Percentiles rank a stretch among this genome's conserved stretches.
phyloP scores from a whole-genome alignment of 2,329 filamentous ascomycete species.

The Aspergillus fumigatiaffinis region DNA sequence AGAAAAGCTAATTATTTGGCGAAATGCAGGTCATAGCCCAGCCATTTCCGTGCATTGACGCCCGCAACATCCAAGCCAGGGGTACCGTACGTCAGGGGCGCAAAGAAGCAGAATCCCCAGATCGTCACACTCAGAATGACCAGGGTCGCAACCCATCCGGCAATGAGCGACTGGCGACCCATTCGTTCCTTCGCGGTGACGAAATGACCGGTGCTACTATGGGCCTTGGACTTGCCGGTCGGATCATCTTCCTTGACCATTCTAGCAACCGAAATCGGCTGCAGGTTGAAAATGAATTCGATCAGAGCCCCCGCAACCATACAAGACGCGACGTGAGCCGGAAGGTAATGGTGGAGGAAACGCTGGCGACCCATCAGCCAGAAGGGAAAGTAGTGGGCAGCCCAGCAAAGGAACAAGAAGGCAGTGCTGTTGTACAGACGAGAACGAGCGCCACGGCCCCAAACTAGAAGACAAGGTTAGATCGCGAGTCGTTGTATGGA shows the following conservation, averaged over 20 bases:
- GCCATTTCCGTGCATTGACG: constrained; percentile 84
- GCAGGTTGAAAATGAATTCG: constrained; percentile 93
- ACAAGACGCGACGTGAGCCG: constrained; percentile 84
- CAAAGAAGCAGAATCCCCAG: constrained; percentile 86
- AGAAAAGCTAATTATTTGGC: constrained; percentile 66
- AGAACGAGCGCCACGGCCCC: constrained; percentile 70
- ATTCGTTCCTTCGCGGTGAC: constrained; percentile 78
- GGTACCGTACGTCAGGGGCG: constrained; percentile 91
- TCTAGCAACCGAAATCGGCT: constrained; percentile 51
- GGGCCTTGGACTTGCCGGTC: constrained; percentile 40
- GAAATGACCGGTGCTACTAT: constrained; percentile 49
- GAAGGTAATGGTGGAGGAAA: constrained; percentile 96
- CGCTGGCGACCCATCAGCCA: constrained; percentile 97
- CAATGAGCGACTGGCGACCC: constrained; percentile 69
- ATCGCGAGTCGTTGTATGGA: background rate
- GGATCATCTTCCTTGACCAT: constrained; percentile 45
- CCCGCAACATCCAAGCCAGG: constrained; percentile 77
- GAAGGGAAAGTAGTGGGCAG: constrained; percentile 95
- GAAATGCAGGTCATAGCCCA: constrained; percentile 96
- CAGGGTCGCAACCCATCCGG: constrained; percentile 71
- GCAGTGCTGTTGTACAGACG: constrained; percentile 97
- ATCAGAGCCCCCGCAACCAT: constrained; percentile 87
- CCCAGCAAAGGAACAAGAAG: constrained; percentile 98
- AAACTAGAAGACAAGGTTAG: constrained; percentile 27
- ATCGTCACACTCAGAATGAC: constrained; percentile 66